These are phyloP conservation scores for Yamadazyma spencermartinsiae DNA, from an alignment of 1,139 yeast species.

Conservation along the genomic window DNA sequence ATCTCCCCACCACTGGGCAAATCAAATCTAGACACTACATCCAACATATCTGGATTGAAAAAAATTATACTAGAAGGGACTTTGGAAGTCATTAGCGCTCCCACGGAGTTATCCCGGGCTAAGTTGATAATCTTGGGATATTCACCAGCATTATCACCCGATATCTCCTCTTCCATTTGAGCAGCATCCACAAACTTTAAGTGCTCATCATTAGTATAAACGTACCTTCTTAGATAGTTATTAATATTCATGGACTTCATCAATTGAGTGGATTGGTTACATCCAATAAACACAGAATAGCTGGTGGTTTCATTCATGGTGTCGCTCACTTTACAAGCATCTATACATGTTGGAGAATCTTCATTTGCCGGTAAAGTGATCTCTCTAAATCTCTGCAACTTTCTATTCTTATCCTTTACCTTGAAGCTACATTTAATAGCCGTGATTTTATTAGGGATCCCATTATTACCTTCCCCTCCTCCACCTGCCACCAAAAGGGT, in stretches of 20 bases:
- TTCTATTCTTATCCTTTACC: slow-evolving; percentile 47
- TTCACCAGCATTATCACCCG: slow-evolving; percentile 39
- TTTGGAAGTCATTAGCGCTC: slow-evolving; percentile 63
- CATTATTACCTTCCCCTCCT: slow-evolving; percentile 90
- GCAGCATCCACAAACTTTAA: slow-evolving; percentile 61
- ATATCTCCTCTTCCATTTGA: slow-evolving; percentile 43
- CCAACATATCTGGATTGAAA: slow-evolving; percentile 57
- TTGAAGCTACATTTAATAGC: slow-evolving; percentile 62
- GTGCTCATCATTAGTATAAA: slow-evolving; percentile 56
- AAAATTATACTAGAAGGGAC: slow-evolving; percentile 59
- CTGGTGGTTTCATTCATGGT: slow-evolving; percentile 27
- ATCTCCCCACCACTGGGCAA: slow-evolving; percentile 20
- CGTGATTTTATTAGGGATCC: slow-evolving; percentile 84
- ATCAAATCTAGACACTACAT: slow-evolving; percentile 25
- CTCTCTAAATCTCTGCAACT: slow-evolving; percentile 63
- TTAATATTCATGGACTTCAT: slow-evolving; percentile 62
- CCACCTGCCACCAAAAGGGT: slow-evolving; percentile 84
- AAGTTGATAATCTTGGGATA: slow-evolving; percentile 61
- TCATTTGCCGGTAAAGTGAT: slow-evolving; percentile 60
- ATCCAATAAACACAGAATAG: slow-evolving; percentile 58
- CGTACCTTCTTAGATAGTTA: slow-evolving; percentile 70
- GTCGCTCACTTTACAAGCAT: slow-evolving; percentile 23
- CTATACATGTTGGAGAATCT: slow-evolving; percentile 76
- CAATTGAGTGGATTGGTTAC: slow-evolving; percentile 63
- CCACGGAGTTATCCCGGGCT: slow-evolving; percentile 54